A percentile compares a stretch with the other conserved stretches of the same genome.
Conservation (phyloP, 176 grass and related monocot genomes). For the Avena eriantha region DNA sequence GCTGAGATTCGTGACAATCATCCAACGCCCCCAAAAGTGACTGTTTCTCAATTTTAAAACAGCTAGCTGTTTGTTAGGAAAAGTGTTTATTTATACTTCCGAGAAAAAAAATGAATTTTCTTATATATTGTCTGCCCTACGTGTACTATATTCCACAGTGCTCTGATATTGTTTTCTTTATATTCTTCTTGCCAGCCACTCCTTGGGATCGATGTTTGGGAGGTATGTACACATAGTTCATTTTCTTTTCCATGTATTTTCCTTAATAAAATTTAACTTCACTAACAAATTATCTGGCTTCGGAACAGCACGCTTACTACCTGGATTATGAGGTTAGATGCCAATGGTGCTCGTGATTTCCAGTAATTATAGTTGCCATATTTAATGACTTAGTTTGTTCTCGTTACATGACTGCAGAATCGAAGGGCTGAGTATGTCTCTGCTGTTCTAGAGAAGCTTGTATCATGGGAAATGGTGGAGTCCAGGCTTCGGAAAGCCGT, state of each 20-base stretch:
- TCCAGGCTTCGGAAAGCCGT: constrained; percentile 60
- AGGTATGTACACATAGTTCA: constrained; percentile 55
- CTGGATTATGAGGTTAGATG: constrained; percentile 86
- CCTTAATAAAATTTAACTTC: background rate
- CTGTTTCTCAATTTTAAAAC: no score
- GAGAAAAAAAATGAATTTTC: no score
- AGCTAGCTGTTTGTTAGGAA: no score
- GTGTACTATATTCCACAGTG: background rate
- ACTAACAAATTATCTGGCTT: constrained; percentile 41
- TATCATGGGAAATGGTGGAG: constrained; percentile 81
- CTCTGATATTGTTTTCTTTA: constrained; percentile 43
- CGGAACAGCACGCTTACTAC: constrained; percentile 81
- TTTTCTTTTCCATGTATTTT: constrained; percentile 13
- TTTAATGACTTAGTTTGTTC: background rate
- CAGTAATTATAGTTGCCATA: background rate
- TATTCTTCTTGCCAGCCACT: constrained; percentile 78
- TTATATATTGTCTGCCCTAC: background rate
- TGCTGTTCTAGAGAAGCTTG: constrained; percentile 76
- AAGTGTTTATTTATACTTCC: no score
- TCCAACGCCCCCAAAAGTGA: no score
- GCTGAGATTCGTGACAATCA: no score
- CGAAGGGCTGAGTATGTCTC: constrained; percentile 77
- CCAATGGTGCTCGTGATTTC: background rate
- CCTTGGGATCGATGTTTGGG: constrained; percentile 92
- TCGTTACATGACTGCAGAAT: constrained; percentile 51